phyloP scores from a whole-genome alignment of 2,329 filamentous ascomycete species.

The Hortaea werneckii region DNA sequence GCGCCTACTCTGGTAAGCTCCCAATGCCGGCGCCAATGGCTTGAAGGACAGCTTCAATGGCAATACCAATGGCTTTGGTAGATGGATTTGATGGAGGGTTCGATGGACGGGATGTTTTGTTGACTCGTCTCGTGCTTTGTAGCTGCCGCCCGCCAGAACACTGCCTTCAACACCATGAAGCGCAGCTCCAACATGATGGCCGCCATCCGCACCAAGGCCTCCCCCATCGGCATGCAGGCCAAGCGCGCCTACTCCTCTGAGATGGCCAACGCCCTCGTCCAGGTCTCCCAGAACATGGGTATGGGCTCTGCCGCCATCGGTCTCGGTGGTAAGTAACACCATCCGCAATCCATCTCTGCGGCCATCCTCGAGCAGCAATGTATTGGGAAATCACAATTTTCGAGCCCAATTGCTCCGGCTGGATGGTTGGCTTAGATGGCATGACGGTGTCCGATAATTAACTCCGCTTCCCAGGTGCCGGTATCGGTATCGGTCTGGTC shows the following conservation, averaged over 20 bases:
- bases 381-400: not conserved
- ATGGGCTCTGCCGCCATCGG: constrained; percentile 84
- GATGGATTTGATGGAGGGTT: not conserved
- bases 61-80: not conserved
- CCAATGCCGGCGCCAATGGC: constrained; percentile 6
- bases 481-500: constrained; percentile 92
- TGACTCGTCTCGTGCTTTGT: constrained; percentile 4
- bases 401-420: no score
- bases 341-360: not conserved
- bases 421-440: not conserved
- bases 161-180: constrained; percentile 65
- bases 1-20: constrained; percentile 63
- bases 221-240: constrained; percentile 38
- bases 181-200: constrained; percentile 48
- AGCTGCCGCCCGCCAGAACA: constrained; percentile 32
- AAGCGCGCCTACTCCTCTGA: constrained; percentile 72
- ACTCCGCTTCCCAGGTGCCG: constrained; percentile 44
- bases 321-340: constrained; percentile 41
- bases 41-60: not conserved
- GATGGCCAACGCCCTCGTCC: constrained; percentile 79
- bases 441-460: no score
- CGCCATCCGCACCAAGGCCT: constrained; percentile 21
- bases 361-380: not conserved
- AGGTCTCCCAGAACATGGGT: constrained; percentile 84
- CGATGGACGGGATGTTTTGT: not conserved